Evolutionary conservation across 208 protist genomes (phyloP), one percentile per base, ranked within the genome.

Genomic region (Wallacemonas rigidus): DNA sequence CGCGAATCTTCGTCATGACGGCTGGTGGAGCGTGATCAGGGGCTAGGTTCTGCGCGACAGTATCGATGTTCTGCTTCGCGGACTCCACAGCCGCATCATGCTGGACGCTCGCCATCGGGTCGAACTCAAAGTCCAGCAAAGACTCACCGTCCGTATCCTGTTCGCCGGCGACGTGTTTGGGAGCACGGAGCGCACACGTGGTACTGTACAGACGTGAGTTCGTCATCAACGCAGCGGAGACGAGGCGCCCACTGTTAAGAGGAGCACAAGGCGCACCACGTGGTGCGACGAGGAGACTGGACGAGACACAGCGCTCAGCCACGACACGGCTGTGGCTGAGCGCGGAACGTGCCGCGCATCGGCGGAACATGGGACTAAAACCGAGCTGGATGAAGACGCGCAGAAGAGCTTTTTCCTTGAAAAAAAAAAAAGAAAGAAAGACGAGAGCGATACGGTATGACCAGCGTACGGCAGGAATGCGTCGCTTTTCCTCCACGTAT

Each of bases 21-120:
- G 69, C 69, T 0, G 75, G 67, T 17, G 92, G 86, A 1, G 92
- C 87, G 44, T 76, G 51, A 3, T 47, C 64, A 4, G 91, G 91
- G 7, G 91, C 76, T 9, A 95, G 68, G 41, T 81, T 77, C 67
- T 81, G 67, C n/a, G 93, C 53, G 57, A 94, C 75, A 9, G 6
- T 68, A 61, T 91, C 86, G 26, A 87, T 64, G 69, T 67, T 91
- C 69, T 88, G 79, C 75, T 82, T 84, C 5, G 88, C 85, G 7
- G 79, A 82, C 51, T 87, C 77, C 35, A 92, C 74, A 40, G 89
- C 86, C 43, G 85, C 92, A 69, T 96, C 92, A 73, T 86, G 85
- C 54, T 83, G 83, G 50, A 96, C 79, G 71, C 86, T 85, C 9
- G 83, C 77, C 71, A 91, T 85, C 7, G 92, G 86, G 76, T 96